These are phyloP conservation scores for Annona squamosa DNA, from an alignment of 164 flowering plant genomes.

Conservation along the genomic window DNA sequence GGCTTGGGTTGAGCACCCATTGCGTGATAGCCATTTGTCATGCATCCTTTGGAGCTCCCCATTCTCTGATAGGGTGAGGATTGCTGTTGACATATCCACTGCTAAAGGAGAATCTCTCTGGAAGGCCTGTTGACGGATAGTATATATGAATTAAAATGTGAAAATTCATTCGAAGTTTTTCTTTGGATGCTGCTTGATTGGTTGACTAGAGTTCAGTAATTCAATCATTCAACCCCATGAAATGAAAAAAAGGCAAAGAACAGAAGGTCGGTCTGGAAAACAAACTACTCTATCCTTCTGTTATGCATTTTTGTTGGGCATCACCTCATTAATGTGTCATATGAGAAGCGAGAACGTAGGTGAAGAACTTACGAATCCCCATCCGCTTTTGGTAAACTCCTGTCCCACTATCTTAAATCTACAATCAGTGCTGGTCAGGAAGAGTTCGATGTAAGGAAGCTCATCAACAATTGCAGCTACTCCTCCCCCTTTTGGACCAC, in stretches of 20 bases:
- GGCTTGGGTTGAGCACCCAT: slow-evolving; percentile 34
- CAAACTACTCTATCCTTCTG: background rate
- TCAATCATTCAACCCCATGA: background rate
- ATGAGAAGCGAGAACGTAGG: background rate
- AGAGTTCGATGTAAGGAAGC: slow-evolving; percentile 73
- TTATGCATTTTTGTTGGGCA: background rate
- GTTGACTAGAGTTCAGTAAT: background rate
- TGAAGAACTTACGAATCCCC: slow-evolving; percentile 84
- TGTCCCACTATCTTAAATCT: slow-evolving; percentile 60
- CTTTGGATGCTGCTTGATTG: background rate
- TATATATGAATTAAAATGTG: background rate
- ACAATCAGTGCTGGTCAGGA: slow-evolving; percentile 51
- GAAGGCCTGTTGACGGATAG: slow-evolving; percentile 50
- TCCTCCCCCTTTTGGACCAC: slow-evolving; percentile 62
- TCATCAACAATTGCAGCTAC: slow-evolving; percentile 95
- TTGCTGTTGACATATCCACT: slow-evolving; percentile 80
- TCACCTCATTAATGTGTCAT: background rate
- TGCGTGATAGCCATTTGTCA: slow-evolving; percentile 53
- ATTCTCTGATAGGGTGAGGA: slow-evolving; percentile 73
- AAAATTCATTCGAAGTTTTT: background rate
- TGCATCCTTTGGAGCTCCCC: slow-evolving; percentile 81
- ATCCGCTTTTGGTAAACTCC: slow-evolving; percentile 85
- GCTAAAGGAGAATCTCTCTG: slow-evolving; percentile 90
- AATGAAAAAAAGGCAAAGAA: background rate
- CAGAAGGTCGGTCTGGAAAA: too few species aligned